phyloP scores from a whole-genome alignment of 495 filamentous ascomycete species.

The Aspergillus asperescens region DNA sequence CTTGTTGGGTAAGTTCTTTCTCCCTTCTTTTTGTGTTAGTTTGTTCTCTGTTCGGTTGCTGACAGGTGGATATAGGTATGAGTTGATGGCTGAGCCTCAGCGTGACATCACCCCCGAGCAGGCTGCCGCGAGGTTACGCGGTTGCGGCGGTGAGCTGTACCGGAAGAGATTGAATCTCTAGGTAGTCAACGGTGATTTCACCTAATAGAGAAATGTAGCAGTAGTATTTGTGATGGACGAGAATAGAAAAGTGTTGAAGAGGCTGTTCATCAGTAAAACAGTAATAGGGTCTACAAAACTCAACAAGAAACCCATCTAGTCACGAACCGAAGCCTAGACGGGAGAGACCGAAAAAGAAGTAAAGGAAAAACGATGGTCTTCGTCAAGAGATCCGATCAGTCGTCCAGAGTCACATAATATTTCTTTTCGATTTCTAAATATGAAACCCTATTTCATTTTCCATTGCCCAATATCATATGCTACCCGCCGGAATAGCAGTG shows the following conservation, averaged over 20 bases:
- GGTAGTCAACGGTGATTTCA: background rate
- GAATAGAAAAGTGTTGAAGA: background rate
- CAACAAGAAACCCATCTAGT: background rate
- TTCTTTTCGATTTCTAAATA: constrained; percentile 40
- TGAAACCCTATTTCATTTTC: constrained; percentile 49
- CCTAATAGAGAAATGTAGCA: constrained; percentile 3
- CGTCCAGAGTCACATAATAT: constrained; percentile 40
- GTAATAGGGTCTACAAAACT: background rate
- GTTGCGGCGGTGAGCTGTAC: constrained; percentile 76
- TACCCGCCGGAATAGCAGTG: constrained; percentile 35
- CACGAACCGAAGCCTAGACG: background rate
- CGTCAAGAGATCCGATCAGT: constrained; percentile 34
- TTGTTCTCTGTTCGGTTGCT: constrained; percentile 8
- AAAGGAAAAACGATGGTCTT: constrained; percentile 13
- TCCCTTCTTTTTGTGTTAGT: background rate
- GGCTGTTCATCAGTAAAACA: background rate
- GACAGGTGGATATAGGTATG: constrained; percentile 50
- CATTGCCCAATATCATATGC: constrained; percentile 46
- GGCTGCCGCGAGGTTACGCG: constrained; percentile 71
- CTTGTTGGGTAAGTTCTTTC: constrained; percentile 63
- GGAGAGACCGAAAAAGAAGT: background rate
- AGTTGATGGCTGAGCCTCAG: constrained; percentile 94
- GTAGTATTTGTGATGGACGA: background rate
- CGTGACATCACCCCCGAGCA: constrained; percentile 97
- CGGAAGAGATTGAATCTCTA: constrained; percentile 53